A percentile compares a stretch with the other conserved stretches of the same genome.
Evolutionary conservation across 768 basidiomycete genomes (phyloP).

Genomic region (Pleurotus eryngii): DNA sequence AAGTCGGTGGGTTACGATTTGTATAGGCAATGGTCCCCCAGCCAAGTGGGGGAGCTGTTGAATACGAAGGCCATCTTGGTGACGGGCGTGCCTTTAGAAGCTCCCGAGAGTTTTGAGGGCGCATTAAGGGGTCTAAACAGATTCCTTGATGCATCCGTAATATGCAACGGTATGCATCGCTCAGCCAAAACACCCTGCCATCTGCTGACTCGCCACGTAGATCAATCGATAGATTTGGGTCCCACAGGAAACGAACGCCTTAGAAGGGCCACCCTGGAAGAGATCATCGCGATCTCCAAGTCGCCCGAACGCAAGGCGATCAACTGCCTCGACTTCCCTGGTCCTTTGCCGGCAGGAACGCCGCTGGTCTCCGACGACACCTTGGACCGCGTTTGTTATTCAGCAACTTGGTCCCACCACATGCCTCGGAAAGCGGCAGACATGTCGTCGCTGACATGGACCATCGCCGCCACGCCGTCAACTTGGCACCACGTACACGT

Average conservation of each 20-base stretch:
- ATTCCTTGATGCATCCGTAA: not conserved
- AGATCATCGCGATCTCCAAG: not conserved
- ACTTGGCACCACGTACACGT: slow-evolving; percentile 1
- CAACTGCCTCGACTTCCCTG: not conserved
- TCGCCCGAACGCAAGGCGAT: not conserved
- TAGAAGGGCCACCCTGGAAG: not conserved
- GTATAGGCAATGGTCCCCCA: no score
- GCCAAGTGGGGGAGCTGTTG: no score
- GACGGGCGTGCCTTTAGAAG: not conserved
- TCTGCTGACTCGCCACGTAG: not conserved
- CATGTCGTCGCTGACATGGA: not conserved
- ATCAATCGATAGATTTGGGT: slow-evolving; percentile 2
- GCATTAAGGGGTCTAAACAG: not conserved
- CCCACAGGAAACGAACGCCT: not conserved
- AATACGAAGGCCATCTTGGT: slow-evolving; percentile 1
- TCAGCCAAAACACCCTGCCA: not conserved
- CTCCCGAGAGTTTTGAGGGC: not conserved
- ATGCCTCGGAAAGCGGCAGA: not conserved
- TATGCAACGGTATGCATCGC: not conserved
- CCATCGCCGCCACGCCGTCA: not conserved
- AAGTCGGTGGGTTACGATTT: no score
- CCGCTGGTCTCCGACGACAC: not conserved
- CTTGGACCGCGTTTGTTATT: not conserved
- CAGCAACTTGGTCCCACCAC: not conserved
- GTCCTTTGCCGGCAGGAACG: not conserved